phyloP scores from a whole-genome alignment of 768 basidiomycete genomes.

The Boletus rubropictus region DNA sequence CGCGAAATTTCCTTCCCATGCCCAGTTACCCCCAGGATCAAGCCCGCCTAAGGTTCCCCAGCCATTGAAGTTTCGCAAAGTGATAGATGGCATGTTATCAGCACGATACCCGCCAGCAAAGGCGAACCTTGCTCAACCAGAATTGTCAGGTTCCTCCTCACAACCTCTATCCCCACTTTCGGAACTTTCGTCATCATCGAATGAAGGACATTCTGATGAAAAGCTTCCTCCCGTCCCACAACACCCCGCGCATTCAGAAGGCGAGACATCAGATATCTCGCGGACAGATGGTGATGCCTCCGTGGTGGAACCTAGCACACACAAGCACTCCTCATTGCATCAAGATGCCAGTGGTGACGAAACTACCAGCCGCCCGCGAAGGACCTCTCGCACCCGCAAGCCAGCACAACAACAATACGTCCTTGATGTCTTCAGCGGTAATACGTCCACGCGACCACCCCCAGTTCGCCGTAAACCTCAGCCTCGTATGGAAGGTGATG shows the following conservation, averaged over 20 bases:
- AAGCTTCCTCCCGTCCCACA: not conserved
- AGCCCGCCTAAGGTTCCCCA: slow-evolving; percentile 22
- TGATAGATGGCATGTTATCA: slow-evolving; percentile 34
- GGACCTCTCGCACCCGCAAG: slow-evolving; percentile 49
- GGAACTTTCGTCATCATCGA: slow-evolving; percentile 21
- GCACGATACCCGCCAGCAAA: slow-evolving; percentile 22
- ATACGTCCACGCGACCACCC: slow-evolving; percentile 24
- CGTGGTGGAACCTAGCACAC: slow-evolving; percentile 11
- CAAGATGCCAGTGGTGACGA: slow-evolving; percentile 7
- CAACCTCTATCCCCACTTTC: slow-evolving; percentile 17
- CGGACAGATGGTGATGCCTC: not conserved
- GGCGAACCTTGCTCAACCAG: slow-evolving; percentile 8
- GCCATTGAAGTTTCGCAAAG: slow-evolving; percentile 36
- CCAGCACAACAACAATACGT: slow-evolving; percentile 30
- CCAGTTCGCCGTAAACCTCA: slow-evolving; percentile 43
- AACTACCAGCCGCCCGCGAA: slow-evolving; percentile 31
- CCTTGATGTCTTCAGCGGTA: slow-evolving; percentile 36
- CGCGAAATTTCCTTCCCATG: slow-evolving; percentile 11
- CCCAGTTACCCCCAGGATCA: slow-evolving; percentile 7
- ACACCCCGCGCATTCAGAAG: not conserved
- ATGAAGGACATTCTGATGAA: slow-evolving; percentile 13
- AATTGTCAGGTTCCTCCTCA: slow-evolving; percentile 1
- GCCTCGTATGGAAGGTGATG: slow-evolving; percentile 32
- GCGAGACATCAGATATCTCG: not conserved
- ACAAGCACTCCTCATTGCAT: slow-evolving; percentile 7